Percentiles rank a stretch among this genome's conserved stretches.
phyloP scores from a whole-genome alignment of 2,329 filamentous ascomycete genomes.

The Cladosporium sp. region DNA sequence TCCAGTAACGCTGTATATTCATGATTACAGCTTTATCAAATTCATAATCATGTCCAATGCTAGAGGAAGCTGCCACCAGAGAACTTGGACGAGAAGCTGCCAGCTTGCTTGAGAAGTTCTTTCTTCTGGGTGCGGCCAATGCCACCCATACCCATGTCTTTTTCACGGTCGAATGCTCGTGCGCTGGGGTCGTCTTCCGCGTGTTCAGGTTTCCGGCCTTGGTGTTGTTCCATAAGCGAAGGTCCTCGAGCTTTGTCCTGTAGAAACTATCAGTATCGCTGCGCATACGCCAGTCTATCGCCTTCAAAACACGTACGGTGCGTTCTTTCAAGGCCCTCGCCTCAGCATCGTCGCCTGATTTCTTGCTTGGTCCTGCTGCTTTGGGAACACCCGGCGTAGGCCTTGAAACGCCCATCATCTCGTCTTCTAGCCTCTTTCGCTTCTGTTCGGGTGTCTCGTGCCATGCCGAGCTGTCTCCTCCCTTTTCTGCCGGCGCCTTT shows the following conservation, averaged over 20 bases:
- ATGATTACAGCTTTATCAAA: background rate
- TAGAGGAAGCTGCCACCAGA: slow-evolving; percentile 68
- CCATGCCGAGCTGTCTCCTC: slow-evolving; percentile 66
- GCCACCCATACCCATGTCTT: slow-evolving; percentile 80
- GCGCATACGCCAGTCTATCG: background rate
- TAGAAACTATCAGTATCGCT: slow-evolving; percentile 29
- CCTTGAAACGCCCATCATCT: slow-evolving; percentile 72
- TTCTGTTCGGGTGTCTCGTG: slow-evolving; percentile 91
- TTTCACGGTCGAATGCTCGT: slow-evolving; percentile 85
- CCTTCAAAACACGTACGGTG: slow-evolving; percentile 49
- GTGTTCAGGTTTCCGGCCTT: slow-evolving; percentile 58
- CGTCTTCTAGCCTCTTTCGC: slow-evolving; percentile 74
- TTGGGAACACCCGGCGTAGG: slow-evolving; percentile 34
- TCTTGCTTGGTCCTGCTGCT: slow-evolving; percentile 14
- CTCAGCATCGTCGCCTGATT: slow-evolving; percentile 17
- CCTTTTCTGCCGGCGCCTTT: slow-evolving; percentile 45
- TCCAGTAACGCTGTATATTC: background rate
- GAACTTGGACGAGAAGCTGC: slow-evolving; percentile 81
- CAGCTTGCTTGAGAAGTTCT: slow-evolving; percentile 76
- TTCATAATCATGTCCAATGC: background rate
- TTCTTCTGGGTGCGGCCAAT: slow-evolving; percentile 64
- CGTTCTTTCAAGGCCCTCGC: slow-evolving; percentile 59
- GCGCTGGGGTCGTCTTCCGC: slow-evolving; percentile 87
- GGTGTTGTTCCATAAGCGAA: slow-evolving; percentile 51
- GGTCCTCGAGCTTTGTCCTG: slow-evolving; percentile 46